Percentiles rank a stretch among this genome's conserved stretches.
phyloP scores from a whole-genome alignment of 2,329 filamentous ascomycete genomes.

The Lachnellula hyalina region DNA sequence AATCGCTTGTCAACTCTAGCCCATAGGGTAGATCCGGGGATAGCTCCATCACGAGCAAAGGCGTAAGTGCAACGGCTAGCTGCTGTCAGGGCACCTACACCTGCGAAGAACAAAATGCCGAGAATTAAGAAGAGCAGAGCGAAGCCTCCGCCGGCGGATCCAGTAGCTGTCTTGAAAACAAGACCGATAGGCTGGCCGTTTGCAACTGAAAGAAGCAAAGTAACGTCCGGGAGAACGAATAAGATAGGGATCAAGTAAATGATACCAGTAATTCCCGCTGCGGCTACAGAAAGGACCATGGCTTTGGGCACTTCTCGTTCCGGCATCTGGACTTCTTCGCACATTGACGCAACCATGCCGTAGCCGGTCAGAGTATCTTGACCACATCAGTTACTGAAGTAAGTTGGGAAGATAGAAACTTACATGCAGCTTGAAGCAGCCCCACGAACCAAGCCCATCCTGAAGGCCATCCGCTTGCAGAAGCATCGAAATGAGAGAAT shows the following conservation, averaged over 20 bases:
- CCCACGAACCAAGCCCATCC: slow-evolving; percentile 72
- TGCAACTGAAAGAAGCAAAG: slow-evolving; percentile 56
- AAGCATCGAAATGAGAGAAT: slow-evolving; percentile 64
- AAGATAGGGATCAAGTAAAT: slow-evolving; percentile 68
- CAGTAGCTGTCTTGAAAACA: slow-evolving; percentile 68
- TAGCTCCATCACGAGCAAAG: slow-evolving; percentile 69
- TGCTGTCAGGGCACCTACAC: slow-evolving; percentile 68
- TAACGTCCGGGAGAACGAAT: slow-evolving; percentile 67
- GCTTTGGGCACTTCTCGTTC: slow-evolving; percentile 65
- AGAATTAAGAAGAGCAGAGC: slow-evolving; percentile 70
- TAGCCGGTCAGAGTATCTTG: slow-evolving; percentile 58
- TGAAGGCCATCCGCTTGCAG: slow-evolving; percentile 57
- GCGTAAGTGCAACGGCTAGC: slow-evolving; percentile 71
- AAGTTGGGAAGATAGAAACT: background rate
- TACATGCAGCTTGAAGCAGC: slow-evolving; percentile 53
- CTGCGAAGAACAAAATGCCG: slow-evolving; percentile 72
- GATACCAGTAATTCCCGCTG: slow-evolving; percentile 59
- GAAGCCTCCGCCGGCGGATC: slow-evolving; percentile 58
- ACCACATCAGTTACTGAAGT: slow-evolving; percentile 14
- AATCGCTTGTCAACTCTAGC: slow-evolving; percentile 57
- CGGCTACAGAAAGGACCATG: slow-evolving; percentile 64
- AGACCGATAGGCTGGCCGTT: slow-evolving; percentile 72
- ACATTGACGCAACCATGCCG: slow-evolving; percentile 68
- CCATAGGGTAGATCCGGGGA: slow-evolving; percentile 65
- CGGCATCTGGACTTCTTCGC: slow-evolving; percentile 65